A percentile compares a stretch with the other conserved stretches of the same genome.
Conservation (phyloP, 2,329 filamentous ascomycete species). For the Zelopaecilomyces penicillatus region DNA sequence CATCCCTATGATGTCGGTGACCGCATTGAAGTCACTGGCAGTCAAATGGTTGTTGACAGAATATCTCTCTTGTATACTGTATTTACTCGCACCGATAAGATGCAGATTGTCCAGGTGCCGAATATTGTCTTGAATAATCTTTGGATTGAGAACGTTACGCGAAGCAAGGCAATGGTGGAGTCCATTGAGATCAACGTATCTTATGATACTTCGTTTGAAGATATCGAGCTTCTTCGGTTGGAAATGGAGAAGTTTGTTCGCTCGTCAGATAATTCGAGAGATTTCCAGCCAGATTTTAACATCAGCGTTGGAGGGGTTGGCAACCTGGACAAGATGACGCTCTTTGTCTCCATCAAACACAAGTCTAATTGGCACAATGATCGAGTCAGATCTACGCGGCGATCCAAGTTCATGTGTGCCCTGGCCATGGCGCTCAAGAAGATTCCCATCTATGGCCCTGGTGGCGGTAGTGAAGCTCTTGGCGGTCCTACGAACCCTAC, state of each 20-base stretch:
- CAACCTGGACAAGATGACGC: slow-evolving; percentile 78
- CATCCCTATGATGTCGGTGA: slow-evolving; percentile 96
- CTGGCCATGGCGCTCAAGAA: slow-evolving; percentile 76
- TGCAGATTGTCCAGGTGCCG: slow-evolving; percentile 71
- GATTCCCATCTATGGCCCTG: slow-evolving; percentile 77
- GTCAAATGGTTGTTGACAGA: slow-evolving; percentile 76
- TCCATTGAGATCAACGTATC: slow-evolving; percentile 70
- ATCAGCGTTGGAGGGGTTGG: slow-evolving; percentile 72
- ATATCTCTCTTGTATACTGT: slow-evolving; percentile 91
- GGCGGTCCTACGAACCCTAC: slow-evolving; percentile 66
- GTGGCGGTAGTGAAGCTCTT: slow-evolving; percentile 55
- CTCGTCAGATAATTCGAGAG: slow-evolving; percentile 75
- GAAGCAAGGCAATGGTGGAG: slow-evolving; percentile 88
- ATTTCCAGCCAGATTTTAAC: slow-evolving; percentile 79
- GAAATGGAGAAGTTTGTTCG: slow-evolving; percentile 84
- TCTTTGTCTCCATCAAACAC: slow-evolving; percentile 79
- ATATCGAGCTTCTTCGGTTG: slow-evolving; percentile 72
- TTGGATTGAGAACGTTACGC: slow-evolving; percentile 93
- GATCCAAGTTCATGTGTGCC: slow-evolving; percentile 96
- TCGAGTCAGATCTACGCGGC: slow-evolving; percentile 65
- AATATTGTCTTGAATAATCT: slow-evolving; percentile 86
- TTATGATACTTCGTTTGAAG: slow-evolving; percentile 82
- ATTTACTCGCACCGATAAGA: slow-evolving; percentile 74
- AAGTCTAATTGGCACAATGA: slow-evolving; percentile 94
- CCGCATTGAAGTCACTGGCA: slow-evolving; percentile 68